Conservation (phyloP, 768 basidiomycete genomes). For the Psilocybe cyanescens region DNA sequence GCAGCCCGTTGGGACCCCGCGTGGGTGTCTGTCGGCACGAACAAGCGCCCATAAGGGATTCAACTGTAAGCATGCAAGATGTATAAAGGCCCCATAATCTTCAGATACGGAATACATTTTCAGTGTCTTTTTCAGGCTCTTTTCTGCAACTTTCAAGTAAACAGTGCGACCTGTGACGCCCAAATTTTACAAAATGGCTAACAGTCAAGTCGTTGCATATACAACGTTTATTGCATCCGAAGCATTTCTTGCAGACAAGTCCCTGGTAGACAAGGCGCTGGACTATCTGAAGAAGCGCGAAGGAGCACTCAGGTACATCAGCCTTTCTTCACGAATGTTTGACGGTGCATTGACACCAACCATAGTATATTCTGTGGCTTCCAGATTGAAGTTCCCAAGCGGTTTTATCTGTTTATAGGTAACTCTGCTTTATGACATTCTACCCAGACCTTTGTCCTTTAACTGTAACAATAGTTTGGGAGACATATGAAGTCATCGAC, state of each 20-base stretch:
- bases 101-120: no score
- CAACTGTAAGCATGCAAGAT: no score
- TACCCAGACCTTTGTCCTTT: neutral
- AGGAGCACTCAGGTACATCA: neutral
- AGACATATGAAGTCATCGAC: neutral
- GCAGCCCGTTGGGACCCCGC: no score
- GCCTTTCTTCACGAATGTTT: neutral
- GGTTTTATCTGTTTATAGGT: neutral
- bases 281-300: neutral
- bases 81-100: no score
- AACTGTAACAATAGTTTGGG: neutral
- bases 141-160: no score
- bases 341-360: neutral
- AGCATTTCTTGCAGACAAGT: neutral
- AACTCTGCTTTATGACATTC: neutral
- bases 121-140: no score
- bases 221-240: neutral
- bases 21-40: no score
- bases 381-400: neutral
- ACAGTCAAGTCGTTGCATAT: neutral
- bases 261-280: neutral
- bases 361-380: neutral
- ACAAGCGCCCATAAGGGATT: no score
- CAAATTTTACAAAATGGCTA: neutral
- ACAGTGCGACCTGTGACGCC: no score